Conservation (phyloP, 768 basidiomycete genomes). For the Tricholoma sp. region DNA sequence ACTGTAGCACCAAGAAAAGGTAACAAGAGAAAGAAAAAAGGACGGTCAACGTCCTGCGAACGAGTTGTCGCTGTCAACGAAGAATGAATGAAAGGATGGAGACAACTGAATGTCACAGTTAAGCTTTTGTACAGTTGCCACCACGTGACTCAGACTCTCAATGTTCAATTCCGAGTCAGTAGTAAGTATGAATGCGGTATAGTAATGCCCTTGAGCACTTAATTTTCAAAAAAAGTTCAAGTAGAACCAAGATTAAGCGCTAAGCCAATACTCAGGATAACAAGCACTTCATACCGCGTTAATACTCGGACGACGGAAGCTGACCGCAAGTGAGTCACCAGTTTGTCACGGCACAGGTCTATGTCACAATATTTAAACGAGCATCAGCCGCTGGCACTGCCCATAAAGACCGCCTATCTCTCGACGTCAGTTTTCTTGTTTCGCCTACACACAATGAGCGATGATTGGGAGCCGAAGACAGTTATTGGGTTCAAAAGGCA, state of each 20-base stretch:
- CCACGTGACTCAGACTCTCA: conserved; percentile 11
- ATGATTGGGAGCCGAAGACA: conserved; percentile 69
- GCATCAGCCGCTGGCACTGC: conserved; percentile 1
- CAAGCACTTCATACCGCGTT: too few species aligned
- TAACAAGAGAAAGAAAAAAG: conserved; percentile 28
- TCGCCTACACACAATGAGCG: conserved; percentile 30
- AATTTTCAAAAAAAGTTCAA: too few species aligned
- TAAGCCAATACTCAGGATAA: too few species aligned
- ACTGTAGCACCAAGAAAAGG: conserved; percentile 38
- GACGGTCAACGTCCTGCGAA: conserved; percentile 66
- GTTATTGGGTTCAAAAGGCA: conserved; percentile 70
- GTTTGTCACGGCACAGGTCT: conserved; percentile 10
- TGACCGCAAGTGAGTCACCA: conserved; percentile 7
- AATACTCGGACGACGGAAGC: too few species aligned
- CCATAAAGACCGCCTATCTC: conserved; percentile 5
- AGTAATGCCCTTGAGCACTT: too few species aligned
- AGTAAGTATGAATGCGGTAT: too few species aligned
- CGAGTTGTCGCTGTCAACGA: conserved; percentile 39
- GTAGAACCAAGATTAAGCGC: too few species aligned
- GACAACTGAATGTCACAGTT: conserved; percentile 17
- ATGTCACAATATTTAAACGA: neutral
- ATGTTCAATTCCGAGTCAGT: too few species aligned
- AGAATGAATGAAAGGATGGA: conserved; percentile 27
- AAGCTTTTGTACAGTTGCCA: neutral
- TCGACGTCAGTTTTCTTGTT: conserved; percentile 6